Conservation (phyloP, 192 early-diverging fungal species). For the Geosiphon pyriformis region DNA sequence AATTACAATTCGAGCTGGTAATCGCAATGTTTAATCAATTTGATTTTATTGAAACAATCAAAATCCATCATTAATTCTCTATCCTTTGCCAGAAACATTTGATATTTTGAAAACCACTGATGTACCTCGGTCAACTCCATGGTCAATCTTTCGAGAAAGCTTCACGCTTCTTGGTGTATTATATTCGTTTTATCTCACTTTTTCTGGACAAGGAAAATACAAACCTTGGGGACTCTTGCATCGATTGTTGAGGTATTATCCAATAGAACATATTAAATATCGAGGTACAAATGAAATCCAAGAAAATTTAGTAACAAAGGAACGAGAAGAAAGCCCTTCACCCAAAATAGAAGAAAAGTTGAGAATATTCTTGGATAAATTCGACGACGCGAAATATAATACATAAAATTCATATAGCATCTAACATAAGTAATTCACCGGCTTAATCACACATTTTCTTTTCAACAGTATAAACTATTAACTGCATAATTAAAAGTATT, state of each 20-base stretch:
- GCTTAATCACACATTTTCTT: no score
- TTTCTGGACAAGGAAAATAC: conserved; percentile 14
- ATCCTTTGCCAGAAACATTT: conserved; percentile 1
- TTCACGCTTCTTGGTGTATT: conserved; percentile 19
- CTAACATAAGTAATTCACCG: no score
- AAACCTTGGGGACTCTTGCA: conserved; percentile 18
- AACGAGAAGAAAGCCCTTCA: not conserved
- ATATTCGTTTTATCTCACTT: not conserved
- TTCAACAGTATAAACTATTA: no score
- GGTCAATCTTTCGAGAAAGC: not conserved
- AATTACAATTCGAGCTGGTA: conserved; percentile 15
- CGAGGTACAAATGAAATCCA: no score
- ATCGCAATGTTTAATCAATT: conserved; percentile 1
- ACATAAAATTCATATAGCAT: no score
- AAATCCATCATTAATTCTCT: no score
- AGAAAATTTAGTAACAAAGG: not conserved
- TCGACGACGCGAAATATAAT: conserved; percentile 9
- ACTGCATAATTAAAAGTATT: no score
- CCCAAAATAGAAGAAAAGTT: conserved; percentile 10
- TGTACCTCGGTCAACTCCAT: not conserved
- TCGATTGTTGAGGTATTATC: conserved; percentile 9
- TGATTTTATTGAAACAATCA: no score
- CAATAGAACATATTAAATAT: conserved; percentile 2
- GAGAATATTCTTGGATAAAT: conserved; percentile 8
- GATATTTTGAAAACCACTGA: not conserved